phyloP scores from a whole-genome alignment of 2,329 filamentous ascomycete species.

The Penicillium sp. region DNA sequence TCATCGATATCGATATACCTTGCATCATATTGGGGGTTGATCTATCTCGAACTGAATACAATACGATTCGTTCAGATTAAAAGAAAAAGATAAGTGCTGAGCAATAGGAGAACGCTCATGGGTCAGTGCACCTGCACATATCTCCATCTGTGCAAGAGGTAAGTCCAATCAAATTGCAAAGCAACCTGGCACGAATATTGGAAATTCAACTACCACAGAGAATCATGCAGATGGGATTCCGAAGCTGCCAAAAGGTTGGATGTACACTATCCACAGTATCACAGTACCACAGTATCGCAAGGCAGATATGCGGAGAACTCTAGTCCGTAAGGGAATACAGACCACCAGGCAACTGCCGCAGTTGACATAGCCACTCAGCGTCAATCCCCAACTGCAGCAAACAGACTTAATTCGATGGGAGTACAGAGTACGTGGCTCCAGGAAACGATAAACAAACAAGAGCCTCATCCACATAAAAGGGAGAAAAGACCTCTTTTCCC shows the following conservation, averaged over 20 bases:
- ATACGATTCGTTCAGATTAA: neutral
- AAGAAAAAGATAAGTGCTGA: neutral
- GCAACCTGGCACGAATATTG: neutral
- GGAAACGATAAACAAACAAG: neutral
- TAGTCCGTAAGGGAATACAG: neutral
- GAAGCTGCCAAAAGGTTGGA: neutral
- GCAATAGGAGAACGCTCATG: neutral
- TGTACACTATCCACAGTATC: no score
- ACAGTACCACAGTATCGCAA: no score
- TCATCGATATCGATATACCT: neutral
- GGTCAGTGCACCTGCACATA: neutral
- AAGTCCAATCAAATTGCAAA: neutral
- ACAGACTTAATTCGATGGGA: neutral
- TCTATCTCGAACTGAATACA: neutral
- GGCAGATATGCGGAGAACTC: neutral
- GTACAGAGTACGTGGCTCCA: neutral
- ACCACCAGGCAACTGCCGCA: neutral
- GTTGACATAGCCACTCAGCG: neutral
- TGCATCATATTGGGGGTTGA: neutral
- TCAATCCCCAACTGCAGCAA: neutral
- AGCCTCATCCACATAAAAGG: neutral
- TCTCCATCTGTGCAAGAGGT: neutral
- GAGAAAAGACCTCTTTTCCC: neutral
- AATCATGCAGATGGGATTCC: neutral
- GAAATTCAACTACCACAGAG: neutral